Conservation (phyloP, 345 rosid genomes). For the Pelargonium nanum region DNA sequence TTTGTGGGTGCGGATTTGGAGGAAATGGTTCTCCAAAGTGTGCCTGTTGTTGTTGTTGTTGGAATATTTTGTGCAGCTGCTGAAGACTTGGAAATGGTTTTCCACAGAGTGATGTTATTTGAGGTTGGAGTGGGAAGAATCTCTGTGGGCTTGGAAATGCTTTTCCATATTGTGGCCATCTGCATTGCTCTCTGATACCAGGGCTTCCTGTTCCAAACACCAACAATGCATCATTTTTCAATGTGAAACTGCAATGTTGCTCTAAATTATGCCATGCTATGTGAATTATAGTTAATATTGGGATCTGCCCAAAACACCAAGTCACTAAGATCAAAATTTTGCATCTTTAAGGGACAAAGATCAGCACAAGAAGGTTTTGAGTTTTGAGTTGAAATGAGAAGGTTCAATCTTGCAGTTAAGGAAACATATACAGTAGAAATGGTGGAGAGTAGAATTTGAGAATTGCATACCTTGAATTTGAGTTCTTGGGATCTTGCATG, state of each 20-base stretch:
- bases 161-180: constrained; percentile 52
- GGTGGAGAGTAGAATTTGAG: not conserved
- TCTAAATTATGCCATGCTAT: not conserved
- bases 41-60: constrained; percentile 15
- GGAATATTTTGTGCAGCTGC: constrained; percentile 4
- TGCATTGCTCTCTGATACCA: constrained; percentile 95
- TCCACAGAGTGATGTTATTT: constrained; percentile 30
- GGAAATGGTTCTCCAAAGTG: too few species aligned
- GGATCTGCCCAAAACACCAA: too few species aligned
- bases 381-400: not conserved
- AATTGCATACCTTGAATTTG: constrained; percentile 50
- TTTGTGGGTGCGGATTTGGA: not conserved
- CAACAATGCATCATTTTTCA: constrained; percentile 11
- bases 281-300: too few species aligned
- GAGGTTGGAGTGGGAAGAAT: constrained; percentile 15
- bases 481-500: constrained; percentile 83
- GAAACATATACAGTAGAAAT: too few species aligned
- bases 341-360: not conserved
- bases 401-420: too few species aligned
- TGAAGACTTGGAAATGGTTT: constrained; percentile 30
- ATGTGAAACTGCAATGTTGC: not conserved
- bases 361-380: not conserved
- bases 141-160: constrained; percentile 34
- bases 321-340: not conserved
- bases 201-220: constrained; percentile 48